phyloP scores from a whole-genome alignment of 169 alveolate genomes.

The Cryptosporidium meleagridis region DNA sequence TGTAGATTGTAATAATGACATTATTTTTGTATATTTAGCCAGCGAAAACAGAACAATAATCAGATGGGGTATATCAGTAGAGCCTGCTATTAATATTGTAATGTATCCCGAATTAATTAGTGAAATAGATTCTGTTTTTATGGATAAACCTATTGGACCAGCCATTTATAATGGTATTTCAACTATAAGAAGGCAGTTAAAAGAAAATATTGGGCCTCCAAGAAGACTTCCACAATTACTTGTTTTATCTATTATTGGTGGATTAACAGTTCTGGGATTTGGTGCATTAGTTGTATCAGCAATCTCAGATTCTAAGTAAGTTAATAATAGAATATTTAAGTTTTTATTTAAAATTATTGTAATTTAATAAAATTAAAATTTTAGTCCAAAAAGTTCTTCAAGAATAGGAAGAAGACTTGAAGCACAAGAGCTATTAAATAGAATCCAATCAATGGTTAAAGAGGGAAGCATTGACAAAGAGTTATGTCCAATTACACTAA shows the following conservation, averaged over 20 bases:
- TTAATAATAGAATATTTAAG: not conserved
- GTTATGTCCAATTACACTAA: slow-evolving; percentile 56
- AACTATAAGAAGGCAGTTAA: slow-evolving; percentile 39
- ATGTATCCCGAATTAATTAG: slow-evolving; percentile 72
- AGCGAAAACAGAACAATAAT: slow-evolving; percentile 60
- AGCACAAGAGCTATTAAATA: slow-evolving; percentile 38
- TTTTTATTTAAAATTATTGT: not conserved
- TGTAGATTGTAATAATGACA: slow-evolving; percentile 25
- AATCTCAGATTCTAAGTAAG: slow-evolving; percentile 64
- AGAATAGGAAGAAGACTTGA: slow-evolving; percentile 58
- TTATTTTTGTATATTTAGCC: slow-evolving; percentile 36
- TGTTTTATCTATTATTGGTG: slow-evolving; percentile 57
- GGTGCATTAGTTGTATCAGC: slow-evolving; percentile 72
- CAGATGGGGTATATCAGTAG: slow-evolving; percentile 68
- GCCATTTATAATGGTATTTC: slow-evolving; percentile 53
- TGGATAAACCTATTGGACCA: slow-evolving; percentile 52
- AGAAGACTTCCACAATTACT: slow-evolving; percentile 70
- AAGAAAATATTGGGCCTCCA: slow-evolving; percentile 73
- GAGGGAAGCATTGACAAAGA: slow-evolving; percentile 66
- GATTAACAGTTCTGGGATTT: slow-evolving; percentile 68
- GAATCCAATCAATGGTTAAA: slow-evolving; percentile 51
- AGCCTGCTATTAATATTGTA: slow-evolving; percentile 67
- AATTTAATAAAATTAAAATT: not conserved
- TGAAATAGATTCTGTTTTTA: slow-evolving; percentile 50
- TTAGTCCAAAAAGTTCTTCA: slow-evolving; percentile 34